Evolutionary conservation across 2,329 filamentous ascomycete species (phyloP).

Genomic region (Fusarium caatingaense): DNA sequence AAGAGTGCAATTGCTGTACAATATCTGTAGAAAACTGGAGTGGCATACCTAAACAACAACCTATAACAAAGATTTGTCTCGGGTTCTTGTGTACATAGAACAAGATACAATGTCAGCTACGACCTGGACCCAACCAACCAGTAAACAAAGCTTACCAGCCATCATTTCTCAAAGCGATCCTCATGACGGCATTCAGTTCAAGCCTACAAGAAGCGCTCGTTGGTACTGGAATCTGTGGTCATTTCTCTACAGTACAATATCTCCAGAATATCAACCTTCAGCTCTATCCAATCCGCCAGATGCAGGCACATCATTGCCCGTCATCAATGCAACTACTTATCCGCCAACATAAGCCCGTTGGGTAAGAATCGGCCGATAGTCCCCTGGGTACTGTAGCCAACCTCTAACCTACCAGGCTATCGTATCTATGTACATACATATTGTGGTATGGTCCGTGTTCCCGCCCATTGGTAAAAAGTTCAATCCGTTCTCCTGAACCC

Average conservation of each 20-base stretch:
- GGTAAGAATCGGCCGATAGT: constrained; percentile 26
- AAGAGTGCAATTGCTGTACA: neutral
- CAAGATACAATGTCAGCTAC: constrained; percentile 4
- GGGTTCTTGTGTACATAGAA: constrained; percentile 8
- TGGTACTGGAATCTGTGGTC: neutral
- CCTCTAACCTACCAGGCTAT: neutral
- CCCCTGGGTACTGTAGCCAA: constrained; percentile 7
- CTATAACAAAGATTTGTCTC: constrained; percentile 17
- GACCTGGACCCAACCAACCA: constrained; percentile 20
- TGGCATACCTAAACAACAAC: neutral
- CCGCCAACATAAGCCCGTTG: constrained; percentile 9
- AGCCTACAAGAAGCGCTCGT: constrained; percentile 2
- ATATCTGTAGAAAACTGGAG: neutral
- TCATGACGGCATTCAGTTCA: constrained; percentile 27
- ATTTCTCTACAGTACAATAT: neutral
- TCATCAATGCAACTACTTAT: constrained; percentile 12
- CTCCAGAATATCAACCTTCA: neutral
- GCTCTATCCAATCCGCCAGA: neutral
- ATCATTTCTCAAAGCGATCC: constrained; percentile 32
- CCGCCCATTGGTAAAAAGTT: constrained; percentile 4
- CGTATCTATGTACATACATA: neutral
- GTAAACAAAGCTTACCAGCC: constrained; percentile 24
- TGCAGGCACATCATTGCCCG: constrained; percentile 5
- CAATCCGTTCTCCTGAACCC: constrained; percentile 10
- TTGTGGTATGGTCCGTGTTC: constrained; percentile 20